phyloP scores from a whole-genome alignment of 2,329 filamentous ascomycete genomes.

The Gaeumannomyces tritici region DNA sequence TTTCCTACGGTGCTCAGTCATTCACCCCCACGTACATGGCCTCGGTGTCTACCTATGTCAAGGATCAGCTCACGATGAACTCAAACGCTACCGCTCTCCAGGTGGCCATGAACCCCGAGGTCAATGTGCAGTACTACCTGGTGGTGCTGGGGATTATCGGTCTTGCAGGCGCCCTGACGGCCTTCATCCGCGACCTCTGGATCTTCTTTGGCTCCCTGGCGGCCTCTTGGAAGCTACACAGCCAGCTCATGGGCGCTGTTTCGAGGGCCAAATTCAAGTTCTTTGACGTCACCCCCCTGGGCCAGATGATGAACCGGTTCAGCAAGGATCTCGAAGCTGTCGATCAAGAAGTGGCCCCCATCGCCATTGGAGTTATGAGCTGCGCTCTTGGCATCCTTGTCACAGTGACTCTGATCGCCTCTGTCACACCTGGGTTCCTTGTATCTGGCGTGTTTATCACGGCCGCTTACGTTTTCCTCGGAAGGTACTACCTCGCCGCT shows the following conservation, averaged over 20 bases:
- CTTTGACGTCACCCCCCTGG: conserved; percentile 91
- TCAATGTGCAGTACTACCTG: conserved; percentile 79
- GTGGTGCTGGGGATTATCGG: conserved; percentile 74
- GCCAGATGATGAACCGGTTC: conserved; percentile 96
- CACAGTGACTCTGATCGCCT: conserved; percentile 77
- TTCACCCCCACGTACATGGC: conserved; percentile 28
- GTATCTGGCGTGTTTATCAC: conserved; percentile 81
- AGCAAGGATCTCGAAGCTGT: conserved; percentile 94
- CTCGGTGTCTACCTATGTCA: conserved; percentile 26
- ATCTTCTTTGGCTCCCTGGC: conserved; percentile 87
- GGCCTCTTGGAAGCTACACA: conserved; percentile 78
- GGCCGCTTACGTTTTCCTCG: conserved; percentile 70
- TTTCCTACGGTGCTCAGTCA: conserved; percentile 22
- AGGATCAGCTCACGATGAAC: conserved; percentile 22
- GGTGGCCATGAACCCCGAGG: conserved; percentile 31
- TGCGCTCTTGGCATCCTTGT: conserved; percentile 62
- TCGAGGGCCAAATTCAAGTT: conserved; percentile 92
- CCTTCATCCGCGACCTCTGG: conserved; percentile 74
- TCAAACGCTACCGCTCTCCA: conserved; percentile 23
- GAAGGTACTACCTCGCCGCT: conserved; percentile 78
- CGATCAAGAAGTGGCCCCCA: conserved; percentile 90
- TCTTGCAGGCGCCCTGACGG: conserved; percentile 66
- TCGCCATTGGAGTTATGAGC: conserved; percentile 69
- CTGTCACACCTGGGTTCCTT: conserved; percentile 84
- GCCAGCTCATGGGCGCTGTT: conserved; percentile 65